Base-by-base conservation (phyloP, 148 eudicot species). In the Chenopodium album region DNA sequence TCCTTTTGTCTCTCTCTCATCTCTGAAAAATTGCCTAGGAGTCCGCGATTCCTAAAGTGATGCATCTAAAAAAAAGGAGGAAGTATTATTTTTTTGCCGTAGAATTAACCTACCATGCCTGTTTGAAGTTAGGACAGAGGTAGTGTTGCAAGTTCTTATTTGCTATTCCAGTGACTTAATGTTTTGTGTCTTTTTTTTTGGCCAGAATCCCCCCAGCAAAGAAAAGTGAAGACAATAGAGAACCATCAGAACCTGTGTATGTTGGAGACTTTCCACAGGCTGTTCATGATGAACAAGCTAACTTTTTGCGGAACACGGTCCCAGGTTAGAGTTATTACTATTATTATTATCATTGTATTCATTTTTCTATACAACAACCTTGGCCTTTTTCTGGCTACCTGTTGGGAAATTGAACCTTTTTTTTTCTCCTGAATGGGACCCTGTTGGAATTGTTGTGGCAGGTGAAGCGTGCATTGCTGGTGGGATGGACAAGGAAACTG, bases 201-300 rank as follows among this genome's bases (percentile, higher is more conserved):
- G 62, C 22, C 90, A 95, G 99, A 85, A 88, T 88, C 76, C 86
- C 99, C 28, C 83, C 92, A 62, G 85, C 72, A 48, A 92, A 89
- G 85, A 92, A 85, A 85, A 89, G 84, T 83, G 97, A 85, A 34
- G 92, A 90, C 76, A 90, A 86, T 63, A 75, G 62, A 78, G 91
- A 91, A 73, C 87, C 88, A 70, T 79, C 81, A 44, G 85, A 90
- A 78, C 99, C 99, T 74, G 92, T 92, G 41, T 94, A 87, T 88
- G 94, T 95, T 84, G 94, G 92, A 86, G 98, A 95, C 71, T 90
- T 94, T 84, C 99, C 99, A 0, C 97, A 92, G 87, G 90, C 79
- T 70, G 92, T 94, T 83, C 93, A 95, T 72, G 94, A 90, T 83
- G 97, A 94, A 76, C 97, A 94, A 80, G 81, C 84, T 70, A 80